phyloP scores from a whole-genome alignment of 179 eudicot species.

The Vitellaria paradoxa region DNA sequence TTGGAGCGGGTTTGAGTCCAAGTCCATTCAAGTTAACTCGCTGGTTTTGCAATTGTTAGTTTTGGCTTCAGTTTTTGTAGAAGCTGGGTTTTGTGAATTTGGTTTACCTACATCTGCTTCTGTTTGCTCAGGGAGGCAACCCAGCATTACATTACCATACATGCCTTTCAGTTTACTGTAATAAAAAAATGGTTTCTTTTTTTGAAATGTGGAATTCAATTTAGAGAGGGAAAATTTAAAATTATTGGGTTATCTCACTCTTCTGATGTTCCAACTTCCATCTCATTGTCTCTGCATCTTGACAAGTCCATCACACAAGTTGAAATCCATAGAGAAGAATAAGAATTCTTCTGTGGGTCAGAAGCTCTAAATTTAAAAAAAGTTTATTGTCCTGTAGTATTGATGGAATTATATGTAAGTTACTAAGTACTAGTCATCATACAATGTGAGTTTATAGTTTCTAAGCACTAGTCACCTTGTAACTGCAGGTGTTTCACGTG shows the following conservation, averaged over 20 bases:
- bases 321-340: not conserved
- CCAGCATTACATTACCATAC: not conserved
- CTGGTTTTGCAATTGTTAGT: not conserved
- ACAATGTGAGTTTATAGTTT: not conserved
- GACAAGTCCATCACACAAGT: not conserved
- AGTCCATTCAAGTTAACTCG: not conserved
- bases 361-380: not conserved
- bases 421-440: not conserved
- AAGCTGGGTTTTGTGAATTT: not conserved
- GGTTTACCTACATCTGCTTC: not conserved
- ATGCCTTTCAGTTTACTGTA: not conserved
- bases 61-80: not conserved
- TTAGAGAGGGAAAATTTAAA: not conserved
- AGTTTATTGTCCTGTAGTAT: not conserved
- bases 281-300: not conserved
- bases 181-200: not conserved
- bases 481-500: constrained; percentile 81
- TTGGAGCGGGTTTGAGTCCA: not conserved
- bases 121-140: not conserved
- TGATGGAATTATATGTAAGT: not conserved
- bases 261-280: not conserved
- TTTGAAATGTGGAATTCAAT: not conserved
- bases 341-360: not conserved
- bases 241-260: not conserved
- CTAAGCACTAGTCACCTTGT: not conserved